phyloP scores from a whole-genome alignment of 148 eudicot species.

The Spergularia bocconei region DNA sequence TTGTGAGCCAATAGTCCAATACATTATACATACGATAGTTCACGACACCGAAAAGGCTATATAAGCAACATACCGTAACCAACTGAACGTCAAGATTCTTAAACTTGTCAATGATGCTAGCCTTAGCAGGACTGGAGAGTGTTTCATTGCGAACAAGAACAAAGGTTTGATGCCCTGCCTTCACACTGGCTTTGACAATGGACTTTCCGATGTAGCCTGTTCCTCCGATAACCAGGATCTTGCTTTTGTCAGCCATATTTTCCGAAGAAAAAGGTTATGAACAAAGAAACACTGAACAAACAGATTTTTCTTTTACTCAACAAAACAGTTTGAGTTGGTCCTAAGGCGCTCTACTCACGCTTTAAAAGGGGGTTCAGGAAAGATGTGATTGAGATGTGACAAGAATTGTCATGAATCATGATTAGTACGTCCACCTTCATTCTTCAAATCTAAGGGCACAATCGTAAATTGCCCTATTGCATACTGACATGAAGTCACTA shows the following conservation, averaged over 20 bases:
- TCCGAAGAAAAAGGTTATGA: neutral
- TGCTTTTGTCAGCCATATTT: conserved; percentile 53
- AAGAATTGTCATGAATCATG: neutral
- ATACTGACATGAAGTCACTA: neutral
- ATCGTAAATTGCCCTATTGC: too few relatives aligned
- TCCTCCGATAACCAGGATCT: conserved; percentile 62
- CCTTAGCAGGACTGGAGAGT: conserved; percentile 41
- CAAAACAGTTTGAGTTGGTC: neutral
- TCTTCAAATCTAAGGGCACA: neutral
- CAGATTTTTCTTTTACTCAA: neutral
- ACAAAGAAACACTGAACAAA: neutral
- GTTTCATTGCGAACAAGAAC: conserved; percentile 50
- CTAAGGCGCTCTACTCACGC: neutral
- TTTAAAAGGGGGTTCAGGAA: conserved; percentile 2
- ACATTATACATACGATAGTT: neutral
- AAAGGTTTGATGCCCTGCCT: conserved; percentile 54
- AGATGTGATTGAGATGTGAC: conserved; percentile 4
- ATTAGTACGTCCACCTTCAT: conserved; percentile 17
- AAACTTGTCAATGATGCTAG: conserved; percentile 42
- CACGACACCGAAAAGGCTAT: neutral
- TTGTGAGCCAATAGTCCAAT: neutral
- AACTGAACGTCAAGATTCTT: conserved; percentile 50
- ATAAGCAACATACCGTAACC: conserved; percentile 34
- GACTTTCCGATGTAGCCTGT: conserved; percentile 69
- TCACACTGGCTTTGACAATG: conserved; percentile 59